phyloP scores from a whole-genome alignment of 768 basidiomycete species.

The Termitomyces sp. region DNA sequence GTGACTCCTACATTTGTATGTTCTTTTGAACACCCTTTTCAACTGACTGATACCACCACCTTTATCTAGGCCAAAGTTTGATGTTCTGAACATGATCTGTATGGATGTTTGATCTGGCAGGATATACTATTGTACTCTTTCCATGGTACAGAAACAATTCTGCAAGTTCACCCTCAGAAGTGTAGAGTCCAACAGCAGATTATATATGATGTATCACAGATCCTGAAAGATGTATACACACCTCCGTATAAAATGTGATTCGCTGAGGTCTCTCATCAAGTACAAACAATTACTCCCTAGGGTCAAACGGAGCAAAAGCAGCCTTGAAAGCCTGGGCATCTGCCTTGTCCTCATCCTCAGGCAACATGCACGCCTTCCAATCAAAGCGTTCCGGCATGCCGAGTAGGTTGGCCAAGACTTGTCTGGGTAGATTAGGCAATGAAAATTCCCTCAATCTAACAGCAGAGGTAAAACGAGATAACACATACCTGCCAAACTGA shows the following conservation, averaged over 20 bases:
- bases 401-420: constrained; percentile 76
- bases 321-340: constrained; percentile 84
- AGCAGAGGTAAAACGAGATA: neutral
- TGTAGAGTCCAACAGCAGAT: no score
- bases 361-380: constrained; percentile 85
- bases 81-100: neutral
- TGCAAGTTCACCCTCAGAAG: no score
- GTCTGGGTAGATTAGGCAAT: constrained; percentile 40
- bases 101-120: neutral
- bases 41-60: neutral
- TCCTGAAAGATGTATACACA: no score
- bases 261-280: neutral
- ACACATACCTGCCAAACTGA: constrained; percentile 87
- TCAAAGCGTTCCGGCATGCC: constrained; percentile 77
- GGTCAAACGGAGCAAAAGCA: constrained; percentile 76
- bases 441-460: constrained; percentile 2
- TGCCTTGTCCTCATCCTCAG: constrained; percentile 80
- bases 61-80: neutral
- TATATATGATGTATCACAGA: no score
- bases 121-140: no score
- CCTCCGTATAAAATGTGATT: neutral
- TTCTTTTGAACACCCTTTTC: neutral
- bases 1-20: constrained; percentile 9
- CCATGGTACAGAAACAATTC: no score
- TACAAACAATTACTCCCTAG: constrained; percentile 23